A percentile compares a stretch with the other conserved stretches of the same genome.
These are phyloP conservation scores for Coemansia interrupta DNA, from an alignment of 192 early-diverging fungal species.

Conservation along the genomic window DNA sequence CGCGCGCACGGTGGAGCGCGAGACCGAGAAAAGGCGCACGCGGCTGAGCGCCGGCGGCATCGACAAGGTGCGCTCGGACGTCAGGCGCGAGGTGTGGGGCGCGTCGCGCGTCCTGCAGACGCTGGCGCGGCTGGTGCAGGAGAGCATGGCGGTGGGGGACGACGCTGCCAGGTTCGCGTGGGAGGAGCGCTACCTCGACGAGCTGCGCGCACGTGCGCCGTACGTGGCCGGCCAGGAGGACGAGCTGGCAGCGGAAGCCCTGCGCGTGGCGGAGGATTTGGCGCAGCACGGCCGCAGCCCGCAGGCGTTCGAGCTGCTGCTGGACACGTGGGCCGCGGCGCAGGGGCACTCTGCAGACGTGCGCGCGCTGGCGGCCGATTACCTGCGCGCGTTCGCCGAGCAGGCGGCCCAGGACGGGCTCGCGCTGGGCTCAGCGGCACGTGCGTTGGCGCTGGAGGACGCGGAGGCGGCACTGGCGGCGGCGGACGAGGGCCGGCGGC, in stretches of 20 bases:
- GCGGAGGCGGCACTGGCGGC: constrained; percentile 5
- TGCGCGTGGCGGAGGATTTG: constrained; percentile 22
- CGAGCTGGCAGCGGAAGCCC: constrained; percentile 18
- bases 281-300: constrained; percentile 15
- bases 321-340: constrained; percentile 17
- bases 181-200: constrained; percentile 29
- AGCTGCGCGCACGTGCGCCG: constrained; percentile 19
- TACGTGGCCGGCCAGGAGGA: constrained; percentile 8
- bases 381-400: constrained; percentile 15
- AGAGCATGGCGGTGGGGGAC: constrained; percentile 11
- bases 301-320: constrained; percentile 35
- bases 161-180: constrained; percentile 7
- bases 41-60: constrained; percentile 66
- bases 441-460: background rate
- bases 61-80: constrained; percentile 56
- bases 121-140: constrained; percentile 18
- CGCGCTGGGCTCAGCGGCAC: constrained; percentile 6
- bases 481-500: constrained; percentile 14
- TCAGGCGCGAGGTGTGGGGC: constrained; percentile 64
- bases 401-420: constrained; percentile 10
- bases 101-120: constrained; percentile 55
- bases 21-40: constrained; percentile 63
- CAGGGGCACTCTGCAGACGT: background rate
- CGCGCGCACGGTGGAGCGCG: constrained; percentile 53
- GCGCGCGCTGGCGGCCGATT: constrained; percentile 4